Evolutionary conservation across 2,329 filamentous ascomycete species (phyloP).

Genomic region (Phialophora chinensis): DNA sequence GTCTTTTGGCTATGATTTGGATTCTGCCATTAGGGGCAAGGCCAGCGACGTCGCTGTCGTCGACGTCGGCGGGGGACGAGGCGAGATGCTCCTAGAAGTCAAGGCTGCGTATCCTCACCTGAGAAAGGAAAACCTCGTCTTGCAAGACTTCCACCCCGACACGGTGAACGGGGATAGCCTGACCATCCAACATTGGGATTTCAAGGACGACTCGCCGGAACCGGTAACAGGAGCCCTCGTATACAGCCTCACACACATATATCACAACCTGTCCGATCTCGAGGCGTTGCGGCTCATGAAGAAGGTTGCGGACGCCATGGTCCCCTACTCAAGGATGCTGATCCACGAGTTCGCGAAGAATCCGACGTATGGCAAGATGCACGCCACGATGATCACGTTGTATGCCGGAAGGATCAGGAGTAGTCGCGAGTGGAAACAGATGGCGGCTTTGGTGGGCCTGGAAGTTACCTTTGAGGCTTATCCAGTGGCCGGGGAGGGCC

Average conservation of each 20-base stretch:
- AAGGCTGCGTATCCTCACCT: constrained; percentile 45
- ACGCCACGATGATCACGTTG: constrained; percentile 48
- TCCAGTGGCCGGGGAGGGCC: constrained; percentile 43
- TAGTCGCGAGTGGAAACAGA: constrained; percentile 45
- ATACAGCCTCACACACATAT: constrained; percentile 47
- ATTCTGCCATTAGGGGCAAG: constrained; percentile 9
- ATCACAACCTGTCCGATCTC: constrained; percentile 48
- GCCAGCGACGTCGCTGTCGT: constrained; percentile 34
- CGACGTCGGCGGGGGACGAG: constrained; percentile 48
- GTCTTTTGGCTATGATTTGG: constrained; percentile 45
- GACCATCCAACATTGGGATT: constrained; percentile 46
- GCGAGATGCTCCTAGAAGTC: constrained; percentile 47
- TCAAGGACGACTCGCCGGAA: constrained; percentile 44
- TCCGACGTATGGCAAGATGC: constrained; percentile 45
- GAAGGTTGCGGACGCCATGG: constrained; percentile 47
- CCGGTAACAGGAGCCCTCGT: constrained; percentile 44
- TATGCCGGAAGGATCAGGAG: constrained; percentile 46
- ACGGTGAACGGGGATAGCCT: constrained; percentile 42
- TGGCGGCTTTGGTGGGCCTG: constrained; percentile 45
- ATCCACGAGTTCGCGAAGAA: constrained; percentile 49
- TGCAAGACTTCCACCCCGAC: constrained; percentile 48
- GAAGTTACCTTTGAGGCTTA: constrained; percentile 47
- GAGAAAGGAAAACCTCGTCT: constrained; percentile 40
- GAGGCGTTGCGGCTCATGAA: constrained; percentile 46
- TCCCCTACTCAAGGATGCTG: constrained; percentile 43